These are phyloP conservation scores for Coemansia sp. DNA, from an alignment of 192 early-diverging fungal genomes.

Conservation along the genomic window DNA sequence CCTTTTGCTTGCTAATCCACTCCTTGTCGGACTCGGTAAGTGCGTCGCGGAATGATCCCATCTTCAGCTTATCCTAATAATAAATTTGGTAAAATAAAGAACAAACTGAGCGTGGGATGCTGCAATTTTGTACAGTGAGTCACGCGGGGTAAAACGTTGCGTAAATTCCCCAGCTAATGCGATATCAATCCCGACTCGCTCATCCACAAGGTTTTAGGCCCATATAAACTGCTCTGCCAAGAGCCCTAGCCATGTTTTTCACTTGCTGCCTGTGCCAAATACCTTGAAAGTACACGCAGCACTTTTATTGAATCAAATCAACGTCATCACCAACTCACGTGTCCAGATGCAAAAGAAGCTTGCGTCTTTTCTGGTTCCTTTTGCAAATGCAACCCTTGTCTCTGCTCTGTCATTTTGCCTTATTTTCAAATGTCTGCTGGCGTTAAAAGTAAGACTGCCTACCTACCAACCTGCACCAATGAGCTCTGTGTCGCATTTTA, in stretches of 20 bases:
- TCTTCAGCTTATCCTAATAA: constrained; percentile 6
- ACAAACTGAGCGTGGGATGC: background rate
- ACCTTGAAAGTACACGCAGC: too few relatives aligned
- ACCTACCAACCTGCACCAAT: background rate
- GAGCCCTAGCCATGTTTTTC: too few relatives aligned
- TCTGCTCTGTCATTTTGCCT: background rate
- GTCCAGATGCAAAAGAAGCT: too few relatives aligned
- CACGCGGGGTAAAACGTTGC: background rate
- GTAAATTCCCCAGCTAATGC: too few relatives aligned
- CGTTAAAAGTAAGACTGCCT: constrained; percentile 8
- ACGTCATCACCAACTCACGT: too few relatives aligned
- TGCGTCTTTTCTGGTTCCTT: background rate
- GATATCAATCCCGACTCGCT: too few relatives aligned
- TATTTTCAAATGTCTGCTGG: constrained; percentile 6
- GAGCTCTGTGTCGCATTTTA: background rate
- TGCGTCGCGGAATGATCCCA: constrained; percentile 55
- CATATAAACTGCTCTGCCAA: too few relatives aligned
- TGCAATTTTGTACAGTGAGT: background rate
- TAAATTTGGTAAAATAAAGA: background rate
- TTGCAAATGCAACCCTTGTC: constrained; percentile 1
- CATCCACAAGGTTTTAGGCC: too few relatives aligned
- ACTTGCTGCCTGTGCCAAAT: too few relatives aligned
- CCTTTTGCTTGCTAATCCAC: constrained; percentile 60
- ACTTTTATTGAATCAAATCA: too few relatives aligned
- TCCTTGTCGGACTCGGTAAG: constrained; percentile 48